A percentile compares a stretch with the other conserved stretches of the same genome.
phyloP scores from a whole-genome alignment of 345 rosid genomes.

The Mercurialis annua region DNA sequence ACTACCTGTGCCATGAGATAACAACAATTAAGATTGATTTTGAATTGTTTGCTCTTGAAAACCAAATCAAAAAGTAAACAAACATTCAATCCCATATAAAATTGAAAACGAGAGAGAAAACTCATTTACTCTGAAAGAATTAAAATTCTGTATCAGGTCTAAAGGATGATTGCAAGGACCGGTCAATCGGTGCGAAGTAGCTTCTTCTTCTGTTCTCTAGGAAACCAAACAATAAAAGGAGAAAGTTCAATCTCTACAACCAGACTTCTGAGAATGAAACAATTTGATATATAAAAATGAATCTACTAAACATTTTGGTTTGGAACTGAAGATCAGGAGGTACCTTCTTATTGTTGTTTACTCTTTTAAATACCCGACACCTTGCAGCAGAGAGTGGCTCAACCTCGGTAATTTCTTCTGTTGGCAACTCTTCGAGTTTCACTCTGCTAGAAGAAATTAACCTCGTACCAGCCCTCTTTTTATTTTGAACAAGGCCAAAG shows the following conservation, averaged over 20 bases:
- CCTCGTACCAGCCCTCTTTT: conserved; percentile 72
- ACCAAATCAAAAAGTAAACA: conserved; percentile 4
- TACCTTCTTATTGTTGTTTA: conserved; percentile 67
- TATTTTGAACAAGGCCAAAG: conserved; percentile 63
- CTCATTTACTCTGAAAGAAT: conserved; percentile 56
- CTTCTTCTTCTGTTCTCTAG: conserved; percentile 71
- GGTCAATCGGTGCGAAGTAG: conserved; percentile 53
- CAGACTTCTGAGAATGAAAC: neutral
- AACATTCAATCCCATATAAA: neutral
- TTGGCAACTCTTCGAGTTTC: conserved; percentile 48
- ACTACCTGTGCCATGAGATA: conserved; percentile 39
- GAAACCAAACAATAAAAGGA: conserved; percentile 12
- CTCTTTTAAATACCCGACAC: conserved; percentile 68
- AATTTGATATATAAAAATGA: neutral
- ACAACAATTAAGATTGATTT: conserved; percentile 2
- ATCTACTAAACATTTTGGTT: neutral
- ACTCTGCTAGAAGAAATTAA: conserved; percentile 57
- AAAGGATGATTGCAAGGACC: conserved; percentile 69
- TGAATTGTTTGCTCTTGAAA: conserved; percentile 2
- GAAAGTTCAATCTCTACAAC: neutral
- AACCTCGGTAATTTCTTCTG: conserved; percentile 32
- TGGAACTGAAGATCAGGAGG: neutral
- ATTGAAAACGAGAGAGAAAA: conserved; percentile 4
- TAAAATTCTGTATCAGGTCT: conserved; percentile 49
- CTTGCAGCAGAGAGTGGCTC: conserved; percentile 81